Evolutionary conservation across 345 rosid species (phyloP), one percentile per base, ranked within the genome.

Genomic region (Populus ilicifolia): DNA sequence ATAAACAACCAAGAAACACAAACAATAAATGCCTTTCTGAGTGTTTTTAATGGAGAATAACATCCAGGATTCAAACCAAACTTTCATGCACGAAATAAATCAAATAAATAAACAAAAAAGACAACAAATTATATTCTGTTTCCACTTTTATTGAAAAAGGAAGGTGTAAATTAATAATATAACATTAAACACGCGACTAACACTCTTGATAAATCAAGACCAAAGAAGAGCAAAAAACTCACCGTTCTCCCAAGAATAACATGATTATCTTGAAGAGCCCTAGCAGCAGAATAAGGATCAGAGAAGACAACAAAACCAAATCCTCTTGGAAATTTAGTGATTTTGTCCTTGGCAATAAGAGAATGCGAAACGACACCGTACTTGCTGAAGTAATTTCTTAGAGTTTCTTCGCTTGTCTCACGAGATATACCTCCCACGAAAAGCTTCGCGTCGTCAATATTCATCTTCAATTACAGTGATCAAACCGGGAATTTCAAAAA

Each of bases 241-340:
- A 94, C 97, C 86, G 84, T 73, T 82, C 90, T 89, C 66, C 96
- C 98, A 3, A 82, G 85, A n/a, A 94, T 89, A 52, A 84, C 74
- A 77, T 92, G 98, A 70, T 82, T 75, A 23, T 81, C 92, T 68
- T 72, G 70, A 65, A 92, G 91, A 23, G 97, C 97, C 44, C 78
- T 83, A 27, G 78, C 87, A 21, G 88, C 95, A 17, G 84, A 84
- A 62, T 73, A 75, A 48, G 85, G 75, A 73, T 90, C 89, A 8
- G 87, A 83, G 75, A 91, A 90, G 77, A 83, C 84, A 77, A 94
- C 93, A 82, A 93, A 94, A 3, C 89, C 98, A 84, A 90, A 90
- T 0, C 96, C 89, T 78, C 92, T 89, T 1, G 97, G 80, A 18
- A 18, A 72, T 64, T 84, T 75, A 56, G 93, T 82, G 66, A 2